Evolutionary conservation across 1,284 basidiomycete species (phyloP), one percentile per base, ranked within the genome.

Genomic region (Schizophyllum amplum): DNA sequence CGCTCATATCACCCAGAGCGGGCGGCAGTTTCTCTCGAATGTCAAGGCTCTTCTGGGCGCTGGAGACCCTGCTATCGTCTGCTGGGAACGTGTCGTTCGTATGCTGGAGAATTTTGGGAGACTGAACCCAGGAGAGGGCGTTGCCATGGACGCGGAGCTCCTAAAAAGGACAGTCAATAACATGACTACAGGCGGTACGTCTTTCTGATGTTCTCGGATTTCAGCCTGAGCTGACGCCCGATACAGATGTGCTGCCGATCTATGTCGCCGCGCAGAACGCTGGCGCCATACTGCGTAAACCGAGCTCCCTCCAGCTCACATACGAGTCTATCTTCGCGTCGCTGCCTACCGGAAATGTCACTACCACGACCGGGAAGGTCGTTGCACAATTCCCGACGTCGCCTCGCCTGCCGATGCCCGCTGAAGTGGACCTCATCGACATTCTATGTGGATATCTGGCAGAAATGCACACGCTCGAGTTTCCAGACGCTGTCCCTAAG

Each of bases 191-290:
- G 33, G 33, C 33, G 33, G 33, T 42, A 42, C 33, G 33, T 42
- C 17, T 42, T 9, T 42, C 33, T 42, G 2, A 42, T 42, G 33
- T 17, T 42, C 33, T 13, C 17, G 17, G 33, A 9, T 42, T 9
- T 42, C 13, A 42, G 11, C 2, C 33, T 42, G 4, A 42, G 17
- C 13, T 42, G 3, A 17, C 17, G 33, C 17, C 33, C 7, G 13
- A 7, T 25, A 7, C 13, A 24, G 15, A 24, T 47, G 33, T 51
- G 73, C 72, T 68, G 56, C 62, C 71, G 11, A 54, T 74, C 15
- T 66, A 65, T 2, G 62, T 77, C 24, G 64, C 68, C 15, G 68
- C 68, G 0, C 78, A 80, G 60, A 79, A 80, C 56, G 73, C 77
- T 1, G 74, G 67, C n/a, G 55, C 79, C 4, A 65, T 79, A 7